phyloP scores from a whole-genome alignment of 1,284 basidiomycete species.

The Ceratobasidium theobromae region DNA sequence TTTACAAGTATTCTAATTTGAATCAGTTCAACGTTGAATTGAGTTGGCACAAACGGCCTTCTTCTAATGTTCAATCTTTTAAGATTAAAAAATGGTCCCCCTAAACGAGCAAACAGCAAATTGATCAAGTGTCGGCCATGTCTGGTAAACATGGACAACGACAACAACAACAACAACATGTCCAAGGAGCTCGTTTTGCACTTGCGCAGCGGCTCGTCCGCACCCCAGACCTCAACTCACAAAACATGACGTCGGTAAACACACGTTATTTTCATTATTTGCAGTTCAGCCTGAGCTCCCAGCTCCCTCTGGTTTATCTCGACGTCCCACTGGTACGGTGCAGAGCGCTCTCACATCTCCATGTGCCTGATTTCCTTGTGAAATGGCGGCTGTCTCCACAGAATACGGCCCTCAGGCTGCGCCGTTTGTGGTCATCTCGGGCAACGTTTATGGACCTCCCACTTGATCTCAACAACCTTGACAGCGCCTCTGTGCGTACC shows the following conservation, averaged over 20 bases:
- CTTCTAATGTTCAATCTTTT: no score
- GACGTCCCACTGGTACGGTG: constrained; percentile 4
- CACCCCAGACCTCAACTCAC: neutral
- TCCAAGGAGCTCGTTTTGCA: constrained; percentile 8
- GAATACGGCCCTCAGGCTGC: neutral
- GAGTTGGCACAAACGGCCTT: no score
- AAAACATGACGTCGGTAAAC: constrained; percentile 18
- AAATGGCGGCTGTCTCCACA: constrained; percentile 3
- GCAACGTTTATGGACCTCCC: neutral
- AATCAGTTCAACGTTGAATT: constrained; percentile 31
- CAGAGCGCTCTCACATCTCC: neutral
- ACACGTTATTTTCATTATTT: constrained; percentile 31
- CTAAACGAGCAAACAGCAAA: no score
- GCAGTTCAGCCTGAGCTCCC: constrained; percentile 1
- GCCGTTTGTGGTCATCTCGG: constrained; percentile 27
- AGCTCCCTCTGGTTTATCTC: neutral
- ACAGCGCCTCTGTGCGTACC: neutral
- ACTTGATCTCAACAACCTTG: neutral
- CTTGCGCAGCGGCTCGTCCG: neutral
- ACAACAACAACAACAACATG: no score
- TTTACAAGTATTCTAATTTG: constrained; percentile 16
- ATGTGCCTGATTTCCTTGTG: constrained; percentile 25
- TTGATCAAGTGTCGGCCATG: constrained; percentile 29
- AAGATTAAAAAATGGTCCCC: no score
- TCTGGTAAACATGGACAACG: no score